Conservation (phyloP, 1,284 basidiomycete genomes). For the Heterobasidion occidentale region DNA sequence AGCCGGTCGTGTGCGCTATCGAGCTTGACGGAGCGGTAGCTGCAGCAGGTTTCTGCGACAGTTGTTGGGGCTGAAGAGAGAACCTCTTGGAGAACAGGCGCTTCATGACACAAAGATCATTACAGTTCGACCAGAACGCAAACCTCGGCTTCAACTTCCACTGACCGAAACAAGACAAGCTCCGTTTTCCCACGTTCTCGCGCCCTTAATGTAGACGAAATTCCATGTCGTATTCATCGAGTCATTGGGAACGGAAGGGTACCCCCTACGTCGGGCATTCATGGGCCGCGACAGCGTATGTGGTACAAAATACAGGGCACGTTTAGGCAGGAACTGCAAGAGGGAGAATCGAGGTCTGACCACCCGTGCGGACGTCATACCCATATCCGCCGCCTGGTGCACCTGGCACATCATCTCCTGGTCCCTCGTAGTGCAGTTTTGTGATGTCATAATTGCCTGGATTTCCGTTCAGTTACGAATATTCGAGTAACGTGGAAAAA, state of each 20-base stretch:
- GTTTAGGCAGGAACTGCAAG: background rate
- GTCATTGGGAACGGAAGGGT: background rate
- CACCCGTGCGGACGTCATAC: slow-evolving; percentile 58
- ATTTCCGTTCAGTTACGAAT: background rate
- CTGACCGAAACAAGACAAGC: background rate
- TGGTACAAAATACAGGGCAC: background rate
- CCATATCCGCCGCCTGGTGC: slow-evolving; percentile 61
- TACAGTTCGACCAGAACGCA: background rate
- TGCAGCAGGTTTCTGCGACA: slow-evolving; percentile 5
- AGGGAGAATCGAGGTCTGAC: slow-evolving; percentile 9
- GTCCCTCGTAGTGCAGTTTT: slow-evolving; percentile 79
- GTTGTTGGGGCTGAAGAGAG: slow-evolving; percentile 6
- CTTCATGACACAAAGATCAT: slow-evolving; percentile 15
- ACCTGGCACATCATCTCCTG: slow-evolving; percentile 49
- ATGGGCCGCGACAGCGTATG: background rate
- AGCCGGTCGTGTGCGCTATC: slow-evolving; percentile 20
- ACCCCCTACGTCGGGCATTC: background rate
- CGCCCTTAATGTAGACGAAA: background rate
- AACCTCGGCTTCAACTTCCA: background rate
- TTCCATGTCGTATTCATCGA: background rate
- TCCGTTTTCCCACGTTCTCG: background rate
- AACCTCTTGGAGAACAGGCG: slow-evolving; percentile 18
- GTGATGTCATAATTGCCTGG: slow-evolving; percentile 78
- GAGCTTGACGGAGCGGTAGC: slow-evolving; percentile 10
- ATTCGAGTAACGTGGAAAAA: background rate